phyloP scores from a whole-genome alignment of 805 yeast genomes.

The Kodamaea jinghongensis region DNA sequence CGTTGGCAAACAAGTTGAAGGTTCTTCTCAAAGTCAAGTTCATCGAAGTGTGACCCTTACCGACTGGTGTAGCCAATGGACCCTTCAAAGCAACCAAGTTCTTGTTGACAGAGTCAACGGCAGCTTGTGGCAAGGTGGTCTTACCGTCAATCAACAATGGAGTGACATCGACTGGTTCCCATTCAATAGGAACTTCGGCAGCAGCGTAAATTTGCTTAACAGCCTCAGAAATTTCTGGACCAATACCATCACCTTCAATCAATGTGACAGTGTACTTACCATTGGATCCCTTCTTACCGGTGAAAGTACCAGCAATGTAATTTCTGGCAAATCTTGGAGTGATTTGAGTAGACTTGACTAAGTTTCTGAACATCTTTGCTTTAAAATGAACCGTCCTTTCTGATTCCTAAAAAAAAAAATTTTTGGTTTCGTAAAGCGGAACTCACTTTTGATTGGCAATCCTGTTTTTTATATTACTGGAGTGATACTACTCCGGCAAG shows the following conservation, averaged over 20 bases:
- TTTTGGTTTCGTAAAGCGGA: no score
- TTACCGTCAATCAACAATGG: conserved; percentile 89
- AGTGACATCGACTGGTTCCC: conserved; percentile 96
- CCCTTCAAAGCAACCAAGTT: conserved; percentile 96
- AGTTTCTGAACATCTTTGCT: conserved; percentile 32
- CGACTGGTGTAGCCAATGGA: conserved; percentile 97
- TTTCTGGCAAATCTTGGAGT: conserved; percentile 27
- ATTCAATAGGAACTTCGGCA: conserved; percentile 92
- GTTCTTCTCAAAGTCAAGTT: conserved; percentile 97
- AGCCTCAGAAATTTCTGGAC: conserved; percentile 90
- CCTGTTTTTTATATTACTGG: no score
- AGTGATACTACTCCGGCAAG: no score
- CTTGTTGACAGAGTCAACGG: conserved; percentile 88
- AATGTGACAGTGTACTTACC: conserved; percentile 93
- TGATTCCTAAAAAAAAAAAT: no score
- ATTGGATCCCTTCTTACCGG: conserved; percentile 61
- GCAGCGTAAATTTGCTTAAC: conserved; percentile 92
- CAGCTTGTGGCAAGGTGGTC: conserved; percentile 89
- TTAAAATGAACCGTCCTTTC: no score
- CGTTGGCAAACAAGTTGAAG: conserved; percentile 93
- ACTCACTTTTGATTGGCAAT: no score
- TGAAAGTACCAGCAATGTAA: conserved; percentile 60
- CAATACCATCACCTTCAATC: conserved; percentile 99
- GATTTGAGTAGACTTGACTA: conserved; percentile 28
- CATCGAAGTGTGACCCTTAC: conserved; percentile 97